A percentile compares a stretch with the other conserved stretches of the same genome.
phyloP scores from a whole-genome alignment of 75 land plant species.

The Pinus taeda region DNA sequence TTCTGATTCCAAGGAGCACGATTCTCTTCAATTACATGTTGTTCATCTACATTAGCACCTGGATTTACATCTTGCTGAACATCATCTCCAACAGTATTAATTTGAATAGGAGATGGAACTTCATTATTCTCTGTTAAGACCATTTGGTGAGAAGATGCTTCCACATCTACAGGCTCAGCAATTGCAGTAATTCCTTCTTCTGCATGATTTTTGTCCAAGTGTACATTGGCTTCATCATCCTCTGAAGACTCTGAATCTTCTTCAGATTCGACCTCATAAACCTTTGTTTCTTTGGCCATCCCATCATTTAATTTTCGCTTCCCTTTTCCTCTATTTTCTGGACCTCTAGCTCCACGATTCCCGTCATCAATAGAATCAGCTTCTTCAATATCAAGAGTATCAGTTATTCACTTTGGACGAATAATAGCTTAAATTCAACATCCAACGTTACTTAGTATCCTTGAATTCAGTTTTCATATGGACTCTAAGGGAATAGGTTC shows the following conservation, averaged over 20 bases:
- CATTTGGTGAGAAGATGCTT: too few relatives aligned
- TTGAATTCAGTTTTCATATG: too few relatives aligned
- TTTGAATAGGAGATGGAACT: too few relatives aligned
- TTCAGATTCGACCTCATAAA: not conserved
- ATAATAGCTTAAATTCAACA: too few relatives aligned
- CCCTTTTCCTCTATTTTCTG: not conserved
- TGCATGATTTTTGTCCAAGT: not conserved
- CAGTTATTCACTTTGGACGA: too few relatives aligned
- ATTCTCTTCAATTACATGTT: constrained; percentile 3
- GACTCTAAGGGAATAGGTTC: too few relatives aligned
- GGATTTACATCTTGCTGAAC: not conserved
- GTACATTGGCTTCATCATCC: not conserved
- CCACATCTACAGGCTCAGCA: not conserved
- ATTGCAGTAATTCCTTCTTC: not conserved
- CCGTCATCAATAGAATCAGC: not conserved
- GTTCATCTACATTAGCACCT: not conserved
- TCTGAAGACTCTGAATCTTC: not conserved
- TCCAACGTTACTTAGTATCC: too few relatives aligned
- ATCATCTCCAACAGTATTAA: not conserved
- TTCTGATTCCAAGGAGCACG: not conserved
- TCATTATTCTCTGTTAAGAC: too few relatives aligned
- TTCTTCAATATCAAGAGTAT: not conserved
- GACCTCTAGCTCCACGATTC: not conserved
- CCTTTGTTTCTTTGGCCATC: not conserved
- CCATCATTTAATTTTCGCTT: not conserved